Percentiles rank a stretch among this genome's conserved stretches.
Evolutionary conservation across 352 stramenopile genomes (phyloP).

Genomic region (Peronospora belbahrii): DNA sequence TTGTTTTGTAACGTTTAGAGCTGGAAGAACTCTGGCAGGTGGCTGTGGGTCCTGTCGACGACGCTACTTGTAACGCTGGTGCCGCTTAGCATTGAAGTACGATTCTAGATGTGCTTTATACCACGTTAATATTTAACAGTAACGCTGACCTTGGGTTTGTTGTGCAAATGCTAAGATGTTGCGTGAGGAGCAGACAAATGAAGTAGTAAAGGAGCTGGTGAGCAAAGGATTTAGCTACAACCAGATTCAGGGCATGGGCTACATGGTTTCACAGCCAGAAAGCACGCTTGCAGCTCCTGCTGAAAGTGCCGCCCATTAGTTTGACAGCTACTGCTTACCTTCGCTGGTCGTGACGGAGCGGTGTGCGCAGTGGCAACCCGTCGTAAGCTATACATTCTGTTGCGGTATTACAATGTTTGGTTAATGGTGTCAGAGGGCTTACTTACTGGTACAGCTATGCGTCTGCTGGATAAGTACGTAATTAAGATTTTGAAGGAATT

Average conservation of each 20-base stretch:
- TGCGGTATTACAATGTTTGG: constrained; percentile 1
- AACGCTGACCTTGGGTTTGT: constrained; percentile 1
- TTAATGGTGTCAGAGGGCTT: background rate
- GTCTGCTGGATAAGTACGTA: constrained; percentile 10
- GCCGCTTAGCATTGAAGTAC: constrained; percentile 78
- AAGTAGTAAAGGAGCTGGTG: constrained; percentile 74
- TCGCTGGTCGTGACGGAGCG: constrained; percentile 3
- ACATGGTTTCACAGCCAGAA: constrained; percentile 56
- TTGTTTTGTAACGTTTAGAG: too few relatives aligned
- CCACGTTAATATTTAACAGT: background rate
- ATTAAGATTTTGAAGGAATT: constrained; percentile 3
- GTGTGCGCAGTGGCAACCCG: background rate
- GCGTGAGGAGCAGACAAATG: constrained; percentile 78
- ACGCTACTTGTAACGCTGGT: constrained; percentile 81
- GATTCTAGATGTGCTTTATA: constrained; percentile 1
- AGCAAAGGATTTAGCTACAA: constrained; percentile 78
- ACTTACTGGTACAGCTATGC: constrained; percentile 1
- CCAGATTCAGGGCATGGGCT: constrained; percentile 83
- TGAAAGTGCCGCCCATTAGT: constrained; percentile 42
- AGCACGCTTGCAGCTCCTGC: constrained; percentile 46
- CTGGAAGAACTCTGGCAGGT: constrained; percentile 53
- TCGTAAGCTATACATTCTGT: constrained; percentile 19
- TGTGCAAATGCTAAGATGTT: constrained; percentile 37
- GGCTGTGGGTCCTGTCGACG: constrained; percentile 77
- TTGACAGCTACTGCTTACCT: constrained; percentile 6